phyloP scores from a whole-genome alignment of 352 stramenopile species.

The Phytophthora cryptogea region DNA sequence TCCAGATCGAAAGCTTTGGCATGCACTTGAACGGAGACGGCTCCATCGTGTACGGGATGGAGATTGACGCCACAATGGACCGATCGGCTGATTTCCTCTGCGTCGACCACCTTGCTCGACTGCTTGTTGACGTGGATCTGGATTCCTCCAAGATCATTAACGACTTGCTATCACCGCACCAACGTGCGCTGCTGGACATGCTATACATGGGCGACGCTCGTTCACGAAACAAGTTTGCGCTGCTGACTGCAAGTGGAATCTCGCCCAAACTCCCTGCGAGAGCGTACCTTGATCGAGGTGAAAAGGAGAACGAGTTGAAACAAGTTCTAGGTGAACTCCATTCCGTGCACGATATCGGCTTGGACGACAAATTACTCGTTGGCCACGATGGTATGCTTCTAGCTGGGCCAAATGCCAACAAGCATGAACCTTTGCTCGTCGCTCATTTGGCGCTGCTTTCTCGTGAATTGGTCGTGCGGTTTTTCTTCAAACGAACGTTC shows the following conservation, averaged over 20 bases:
- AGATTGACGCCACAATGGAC: conserved; percentile 97
- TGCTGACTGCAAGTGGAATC: conserved; percentile 97
- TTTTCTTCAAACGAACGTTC: conserved; percentile 96
- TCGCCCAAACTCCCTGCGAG: conserved; percentile 94
- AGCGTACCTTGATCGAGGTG: conserved; percentile 96
- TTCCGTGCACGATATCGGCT: conserved; percentile 95
- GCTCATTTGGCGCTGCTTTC: conserved; percentile 93
- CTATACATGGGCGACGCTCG: conserved; percentile 95
- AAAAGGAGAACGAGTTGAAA: conserved; percentile 98
- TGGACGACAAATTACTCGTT: conserved; percentile 96
- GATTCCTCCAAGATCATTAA: conserved; percentile 97
- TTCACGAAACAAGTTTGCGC: conserved; percentile 96
- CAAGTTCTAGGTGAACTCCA: conserved; percentile 94
- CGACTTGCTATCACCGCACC: conserved; percentile 94
- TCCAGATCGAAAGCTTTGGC: conserved; percentile 98
- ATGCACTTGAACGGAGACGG: conserved; percentile 84
- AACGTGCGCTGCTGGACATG: conserved; percentile 93
- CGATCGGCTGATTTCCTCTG: conserved; percentile 96
- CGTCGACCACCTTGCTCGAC: conserved; percentile 95
- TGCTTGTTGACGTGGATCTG: conserved; percentile 96
- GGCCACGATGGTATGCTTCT: conserved; percentile 93
- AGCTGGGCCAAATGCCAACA: conserved; percentile 90
- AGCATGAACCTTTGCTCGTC: conserved; percentile 93
- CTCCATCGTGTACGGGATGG: conserved; percentile 88
- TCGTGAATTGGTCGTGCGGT: conserved; percentile 93